Conservation (phyloP, 106 monocot genomes). For the Hemerocallis citrina region DNA sequence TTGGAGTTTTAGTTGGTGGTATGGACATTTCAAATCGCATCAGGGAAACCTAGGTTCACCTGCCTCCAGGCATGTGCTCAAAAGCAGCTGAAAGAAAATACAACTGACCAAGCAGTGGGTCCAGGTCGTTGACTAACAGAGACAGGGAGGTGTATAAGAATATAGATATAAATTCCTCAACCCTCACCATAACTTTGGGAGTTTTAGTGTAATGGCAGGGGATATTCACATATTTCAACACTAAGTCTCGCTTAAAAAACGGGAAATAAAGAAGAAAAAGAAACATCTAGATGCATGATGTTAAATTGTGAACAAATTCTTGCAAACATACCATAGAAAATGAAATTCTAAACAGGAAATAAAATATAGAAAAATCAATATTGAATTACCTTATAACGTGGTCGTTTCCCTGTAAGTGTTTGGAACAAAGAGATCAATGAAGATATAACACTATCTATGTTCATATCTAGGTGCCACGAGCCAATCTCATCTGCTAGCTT, state of each 20-base stretch:
- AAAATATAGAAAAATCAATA: not conserved
- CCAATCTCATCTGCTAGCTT: slow-evolving; percentile 84
- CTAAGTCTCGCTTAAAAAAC: not conserved
- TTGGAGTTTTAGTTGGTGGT: too few species aligned
- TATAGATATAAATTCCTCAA: too few species aligned
- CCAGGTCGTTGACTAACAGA: too few species aligned
- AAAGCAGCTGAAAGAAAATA: too few species aligned
- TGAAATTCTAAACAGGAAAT: not conserved
- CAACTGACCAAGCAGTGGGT: too few species aligned
- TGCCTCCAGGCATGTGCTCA: too few species aligned
- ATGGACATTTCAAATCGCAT: too few species aligned
- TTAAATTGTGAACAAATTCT: not conserved
- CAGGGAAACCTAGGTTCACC: too few species aligned
- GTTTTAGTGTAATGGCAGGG: too few species aligned
- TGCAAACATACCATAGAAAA: not conserved
- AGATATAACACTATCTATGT: slow-evolving; percentile 70
- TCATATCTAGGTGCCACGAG: slow-evolving; percentile 80
- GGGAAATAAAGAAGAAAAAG: not conserved
- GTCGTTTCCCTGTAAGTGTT: slow-evolving; percentile 67
- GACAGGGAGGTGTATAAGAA: too few species aligned
- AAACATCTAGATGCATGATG: too few species aligned
- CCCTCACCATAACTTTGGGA: too few species aligned
- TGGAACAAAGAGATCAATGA: slow-evolving; percentile 77
- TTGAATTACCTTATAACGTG: slow-evolving; percentile 64
- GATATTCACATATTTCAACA: slow-evolving; percentile 1